phyloP scores from a whole-genome alignment of 345 rosid species.

The Arabis alpina region DNA sequence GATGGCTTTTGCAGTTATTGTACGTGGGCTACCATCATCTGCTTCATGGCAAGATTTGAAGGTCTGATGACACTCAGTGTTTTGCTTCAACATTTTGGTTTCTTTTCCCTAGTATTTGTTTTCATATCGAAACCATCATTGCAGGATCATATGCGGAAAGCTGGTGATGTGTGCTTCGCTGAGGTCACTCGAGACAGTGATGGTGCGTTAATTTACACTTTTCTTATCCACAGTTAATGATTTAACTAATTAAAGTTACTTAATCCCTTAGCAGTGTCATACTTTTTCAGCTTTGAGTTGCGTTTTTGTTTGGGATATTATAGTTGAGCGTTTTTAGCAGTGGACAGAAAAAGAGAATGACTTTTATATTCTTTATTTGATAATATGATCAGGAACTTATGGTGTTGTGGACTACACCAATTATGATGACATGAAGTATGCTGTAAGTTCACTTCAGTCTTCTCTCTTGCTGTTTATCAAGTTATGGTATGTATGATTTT shows the following conservation, averaged over 20 bases:
- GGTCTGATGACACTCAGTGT: conserved; percentile 47
- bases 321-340: not conserved
- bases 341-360: too few species aligned
- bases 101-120: conserved; percentile 5
- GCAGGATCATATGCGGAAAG: conserved; percentile 98
- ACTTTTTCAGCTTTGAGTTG: not conserved
- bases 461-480: conserved; percentile 5
- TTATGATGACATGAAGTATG: conserved; percentile 94
- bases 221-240: conserved; percentile 1
- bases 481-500: not conserved
- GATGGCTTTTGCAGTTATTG: conserved; percentile 63
- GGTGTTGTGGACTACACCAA: conserved; percentile 94
- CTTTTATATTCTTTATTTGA: too few species aligned
- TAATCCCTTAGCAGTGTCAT: not conserved
- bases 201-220: conserved; percentile 52
- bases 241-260: not conserved
- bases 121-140: conserved; percentile 27
- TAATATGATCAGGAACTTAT: conserved; percentile 66
- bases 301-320: not conserved
- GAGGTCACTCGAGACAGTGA: conserved; percentile 88
- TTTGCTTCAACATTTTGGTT: not conserved
- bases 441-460: conserved; percentile 56
- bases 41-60: conserved; percentile 99
- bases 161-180: conserved; percentile 95
- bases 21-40: conserved; percentile 89